Evolutionary conservation across 1,139 yeast species (phyloP).

Genomic region (Protomyces macrosporus): DNA sequence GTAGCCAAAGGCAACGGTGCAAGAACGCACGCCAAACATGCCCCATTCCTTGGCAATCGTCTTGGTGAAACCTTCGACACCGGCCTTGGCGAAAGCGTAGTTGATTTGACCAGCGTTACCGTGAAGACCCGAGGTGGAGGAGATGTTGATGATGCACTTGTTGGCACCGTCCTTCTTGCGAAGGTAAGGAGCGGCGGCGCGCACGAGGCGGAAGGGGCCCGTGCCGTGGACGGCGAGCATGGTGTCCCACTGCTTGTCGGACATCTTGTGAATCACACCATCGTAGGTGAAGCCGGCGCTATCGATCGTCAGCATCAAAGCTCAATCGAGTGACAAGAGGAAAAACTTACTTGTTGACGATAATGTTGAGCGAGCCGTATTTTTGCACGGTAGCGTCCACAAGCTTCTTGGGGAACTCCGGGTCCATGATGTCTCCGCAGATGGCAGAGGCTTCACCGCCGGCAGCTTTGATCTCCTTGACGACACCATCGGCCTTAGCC

Average conservation of each 20-base stretch:
- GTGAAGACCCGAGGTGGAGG: constrained; percentile 94
- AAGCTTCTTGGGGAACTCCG: constrained; percentile 22
- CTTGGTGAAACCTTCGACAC: constrained; percentile 70
- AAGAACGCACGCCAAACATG: constrained; percentile 19
- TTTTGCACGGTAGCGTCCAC: constrained; percentile 19
- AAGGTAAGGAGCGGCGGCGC: constrained; percentile 51
- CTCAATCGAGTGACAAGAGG: not conserved
- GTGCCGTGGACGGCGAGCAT: constrained; percentile 77
- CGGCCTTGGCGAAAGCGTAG: constrained; percentile 78
- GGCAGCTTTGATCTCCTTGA: constrained; percentile 66
- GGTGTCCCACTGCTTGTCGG: constrained; percentile 71
- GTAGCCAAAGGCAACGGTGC: constrained; percentile 26
- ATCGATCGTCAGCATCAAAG: not conserved
- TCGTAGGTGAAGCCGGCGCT: constrained; percentile 25
- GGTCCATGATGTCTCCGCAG: constrained; percentile 24
- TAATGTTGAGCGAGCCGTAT: constrained; percentile 22
- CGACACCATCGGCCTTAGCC: constrained; percentile 62
- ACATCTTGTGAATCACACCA: constrained; percentile 57
- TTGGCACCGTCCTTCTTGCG: constrained; percentile 24
- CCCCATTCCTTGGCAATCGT: constrained; percentile 45
- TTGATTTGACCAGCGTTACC: constrained; percentile 98
- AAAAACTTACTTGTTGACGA: constrained; percentile 14
- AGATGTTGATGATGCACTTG: constrained; percentile 65
- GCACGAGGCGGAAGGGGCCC: constrained; percentile 76
- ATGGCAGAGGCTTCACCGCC: constrained; percentile 67